Evolutionary conservation across 805 yeast species (phyloP), one percentile per base, ranked within the genome.

Genomic region (Wickerhamomyces rabaulensis): DNA sequence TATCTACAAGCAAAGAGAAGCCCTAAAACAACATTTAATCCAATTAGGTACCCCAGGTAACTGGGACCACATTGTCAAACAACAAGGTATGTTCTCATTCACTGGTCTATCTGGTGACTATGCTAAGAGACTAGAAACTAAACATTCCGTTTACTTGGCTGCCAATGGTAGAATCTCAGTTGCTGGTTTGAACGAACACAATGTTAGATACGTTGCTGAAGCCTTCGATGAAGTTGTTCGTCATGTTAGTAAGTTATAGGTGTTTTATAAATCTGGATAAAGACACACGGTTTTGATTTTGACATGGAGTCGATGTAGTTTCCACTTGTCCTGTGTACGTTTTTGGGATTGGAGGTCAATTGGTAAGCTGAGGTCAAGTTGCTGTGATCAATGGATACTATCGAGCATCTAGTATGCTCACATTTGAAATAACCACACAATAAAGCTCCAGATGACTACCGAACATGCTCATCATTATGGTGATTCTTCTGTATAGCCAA

Each of bases 61-160:
- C 58, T 92, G 98, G 98, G 85, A 80, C 55, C 98, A 92, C 69
- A 87, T 92, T 60, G 84, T 82, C 41, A 73, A 75, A 53, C 99
- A 94, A 73, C 85, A 87, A 52, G 99, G 99, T 58, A 92, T 92
- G 98, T 92, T 92, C 66, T 89, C 96, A 31, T 92, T 83, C 71
- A 92, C 98, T 26, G 99, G 97, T 2, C 76, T 92, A 57, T 68
- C 76, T 6, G 71, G 84, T 25, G 84, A 78, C 27, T 92, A 88
- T 80, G 96, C 86, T 46, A 76, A 75, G 43, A 76, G 86, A 54
- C 74, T 91, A 51, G 95, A 88, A 59, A 63, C 75, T 48, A 78
- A 83, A 56, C 95, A 84, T 65, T 96, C 83, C 27, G 82, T 92
- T 41, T 92, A 92, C 65, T 65, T 91, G 65, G 87, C 87, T 19